Base-by-base conservation (phyloP, 177 flowering plant genomes). In the Telopea speciosissima region DNA sequence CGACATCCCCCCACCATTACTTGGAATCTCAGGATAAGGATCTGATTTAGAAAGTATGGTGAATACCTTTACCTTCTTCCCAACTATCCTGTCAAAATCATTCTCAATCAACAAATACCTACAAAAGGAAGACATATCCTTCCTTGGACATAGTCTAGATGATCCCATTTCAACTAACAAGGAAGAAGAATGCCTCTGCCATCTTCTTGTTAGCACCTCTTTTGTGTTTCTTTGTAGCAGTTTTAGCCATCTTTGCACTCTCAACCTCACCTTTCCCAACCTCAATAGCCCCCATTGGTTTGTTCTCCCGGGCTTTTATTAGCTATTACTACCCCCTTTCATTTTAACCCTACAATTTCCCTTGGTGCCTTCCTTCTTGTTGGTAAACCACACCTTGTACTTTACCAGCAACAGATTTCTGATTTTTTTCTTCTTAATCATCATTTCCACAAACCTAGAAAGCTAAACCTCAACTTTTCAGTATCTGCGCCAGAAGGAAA, bases 11-110 rank as follows among this genome's bases (percentile, higher is more conserved):
- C 28, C 70, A 21, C 16, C 68, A 52, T 59, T 63, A 71, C n/a
- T 25, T 28, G 68, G 56, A 52, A 21, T 22, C 62, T 49, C 24
- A 26, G 16, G 61, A 52, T 56, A 54, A 3, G 25, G 45, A 45
- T 33, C 62, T 2, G 10, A 16, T 52, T 54, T 17, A 10, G 52
- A 54, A 64, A 24, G 24, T 22, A 58, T 5, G 21, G 26, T 31
- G 52, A 71, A 71, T 64, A 71, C 52, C 68, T 65, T 71, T 9
- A 71, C 33, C 54, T 68, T 52, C 68, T 65, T 71, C 52, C 74
- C 74, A 65, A 71, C 52, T 33, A 71, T 65, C 52, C 33, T 65
- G 14, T 33, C 54, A 36, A n/a, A 65, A 36, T 65, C 74, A 56
- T 52, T 71, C 68, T 65, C 68, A 23, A 33, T 24, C 63, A 71